Percentiles rank a stretch among this genome's conserved stretches.
Evolutionary conservation across 208 protist genomes (phyloP).

Genomic region (Spongospora subterranea): DNA sequence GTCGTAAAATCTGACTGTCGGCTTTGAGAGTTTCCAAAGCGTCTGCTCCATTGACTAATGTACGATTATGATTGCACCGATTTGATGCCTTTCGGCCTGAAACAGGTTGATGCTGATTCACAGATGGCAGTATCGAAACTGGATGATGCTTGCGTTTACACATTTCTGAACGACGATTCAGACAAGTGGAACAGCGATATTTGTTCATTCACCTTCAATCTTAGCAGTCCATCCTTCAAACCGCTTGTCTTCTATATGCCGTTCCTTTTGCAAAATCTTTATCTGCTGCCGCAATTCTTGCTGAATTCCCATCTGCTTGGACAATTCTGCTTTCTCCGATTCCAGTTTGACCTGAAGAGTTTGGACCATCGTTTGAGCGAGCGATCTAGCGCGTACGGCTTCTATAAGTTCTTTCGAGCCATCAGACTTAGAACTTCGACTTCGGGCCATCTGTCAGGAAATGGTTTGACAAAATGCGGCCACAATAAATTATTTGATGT

Average conservation of each 20-base stretch:
- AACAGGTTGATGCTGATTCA: no score
- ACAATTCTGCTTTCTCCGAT: not conserved
- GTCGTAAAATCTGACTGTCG: slow-evolving; percentile 21
- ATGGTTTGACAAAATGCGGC: not conserved
- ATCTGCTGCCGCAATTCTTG: not conserved
- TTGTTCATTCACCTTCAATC: not conserved
- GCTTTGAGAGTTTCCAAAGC: not conserved
- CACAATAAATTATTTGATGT: no score
- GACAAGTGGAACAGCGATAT: not conserved
- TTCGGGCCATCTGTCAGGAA: not conserved
- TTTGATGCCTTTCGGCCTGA: no score
- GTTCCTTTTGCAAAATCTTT: not conserved
- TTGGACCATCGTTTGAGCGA: not conserved
- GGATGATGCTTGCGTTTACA: not conserved
- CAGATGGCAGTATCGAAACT: no score
- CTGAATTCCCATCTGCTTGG: not conserved
- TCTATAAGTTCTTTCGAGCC: not conserved
- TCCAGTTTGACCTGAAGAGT: not conserved
- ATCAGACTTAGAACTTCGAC: not conserved
- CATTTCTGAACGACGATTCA: not conserved
- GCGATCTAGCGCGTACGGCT: not conserved
- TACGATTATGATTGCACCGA: no score
- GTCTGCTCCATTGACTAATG: no score
- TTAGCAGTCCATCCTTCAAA: not conserved
- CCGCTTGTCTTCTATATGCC: not conserved